Evolutionary conservation across 202 grass and related monocot genomes (phyloP).

Genomic region (Dendrocalamus latiflorus): DNA sequence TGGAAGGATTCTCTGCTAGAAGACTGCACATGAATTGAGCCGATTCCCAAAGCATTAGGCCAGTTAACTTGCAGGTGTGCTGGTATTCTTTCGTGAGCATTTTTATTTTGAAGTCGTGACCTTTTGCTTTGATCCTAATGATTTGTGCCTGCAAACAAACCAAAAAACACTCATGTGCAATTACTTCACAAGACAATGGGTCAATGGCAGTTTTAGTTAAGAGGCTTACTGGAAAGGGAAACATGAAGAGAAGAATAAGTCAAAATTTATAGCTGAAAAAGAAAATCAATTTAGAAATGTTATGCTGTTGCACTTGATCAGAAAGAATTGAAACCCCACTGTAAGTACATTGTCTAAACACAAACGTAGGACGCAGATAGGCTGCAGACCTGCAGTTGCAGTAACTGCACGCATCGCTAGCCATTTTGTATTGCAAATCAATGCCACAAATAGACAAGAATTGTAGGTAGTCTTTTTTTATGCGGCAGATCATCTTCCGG

Average conservation of each 20-base stretch:
- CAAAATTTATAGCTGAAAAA: background rate
- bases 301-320: background rate
- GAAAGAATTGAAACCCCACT: background rate
- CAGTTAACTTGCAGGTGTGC: constrained; percentile 94
- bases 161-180: background rate
- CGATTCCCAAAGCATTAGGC: constrained; percentile 95
- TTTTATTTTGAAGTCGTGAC: constrained; percentile 66
- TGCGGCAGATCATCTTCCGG: background rate
- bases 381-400: background rate
- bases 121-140: constrained; percentile 56
- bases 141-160: constrained; percentile 34
- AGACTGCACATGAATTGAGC: constrained; percentile 79
- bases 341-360: constrained; percentile 10
- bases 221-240: background rate
- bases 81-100: constrained; percentile 83
- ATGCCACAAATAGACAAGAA: background rate
- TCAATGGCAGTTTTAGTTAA: background rate
- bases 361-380: background rate
- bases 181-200: constrained; percentile 18
- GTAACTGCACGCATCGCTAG: background rate
- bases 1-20: constrained; percentile 82
- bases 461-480: background rate
- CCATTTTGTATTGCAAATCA: background rate
- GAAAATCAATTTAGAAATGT: background rate
- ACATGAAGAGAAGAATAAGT: background rate